Percentiles rank a stretch among this genome's conserved stretches.
phyloP scores from a whole-genome alignment of 2,329 filamentous ascomycete species.

The Escovopsis sp. region DNA sequence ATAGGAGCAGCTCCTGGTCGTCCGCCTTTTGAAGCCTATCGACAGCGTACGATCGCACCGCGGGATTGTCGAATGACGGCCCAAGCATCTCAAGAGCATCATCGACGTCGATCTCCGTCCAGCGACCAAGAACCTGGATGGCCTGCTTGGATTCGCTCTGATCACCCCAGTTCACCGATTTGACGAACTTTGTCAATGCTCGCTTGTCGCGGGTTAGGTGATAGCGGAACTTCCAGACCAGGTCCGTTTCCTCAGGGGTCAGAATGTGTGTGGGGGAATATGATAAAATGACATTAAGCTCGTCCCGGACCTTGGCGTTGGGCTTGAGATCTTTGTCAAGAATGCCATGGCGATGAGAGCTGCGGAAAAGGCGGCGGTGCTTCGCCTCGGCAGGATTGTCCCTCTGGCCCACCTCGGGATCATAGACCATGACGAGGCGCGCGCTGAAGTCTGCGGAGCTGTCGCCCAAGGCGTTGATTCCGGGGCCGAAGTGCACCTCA shows the following conservation, averaged over 20 bases:
- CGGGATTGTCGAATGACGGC: slow-evolving; percentile 76
- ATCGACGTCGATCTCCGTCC: slow-evolving; percentile 94
- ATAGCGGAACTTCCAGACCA: slow-evolving; percentile 95
- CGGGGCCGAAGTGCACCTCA: slow-evolving; percentile 79
- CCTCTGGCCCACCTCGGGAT: slow-evolving; percentile 75
- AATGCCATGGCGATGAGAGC: slow-evolving; percentile 78
- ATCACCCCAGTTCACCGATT: slow-evolving; percentile 91
- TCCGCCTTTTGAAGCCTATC: slow-evolving; percentile 82
- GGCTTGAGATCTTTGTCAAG: slow-evolving; percentile 91
- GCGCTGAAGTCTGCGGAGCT: slow-evolving; percentile 33
- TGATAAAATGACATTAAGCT: slow-evolving; percentile 78
- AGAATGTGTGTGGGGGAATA: slow-evolving; percentile 86
- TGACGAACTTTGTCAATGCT: slow-evolving; percentile 91
- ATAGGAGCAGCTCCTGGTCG: slow-evolving; percentile 80
- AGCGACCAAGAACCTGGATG: slow-evolving; percentile 76
- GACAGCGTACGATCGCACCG: slow-evolving; percentile 85
- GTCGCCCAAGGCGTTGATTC: slow-evolving; percentile 57
- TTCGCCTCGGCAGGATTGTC: slow-evolving; percentile 95
- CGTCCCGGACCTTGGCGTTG: slow-evolving; percentile 88
- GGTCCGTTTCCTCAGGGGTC: slow-evolving; percentile 81
- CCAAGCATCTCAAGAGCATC: slow-evolving; percentile 90
- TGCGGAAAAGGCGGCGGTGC: slow-evolving; percentile 80
- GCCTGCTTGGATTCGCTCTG: slow-evolving; percentile 74
- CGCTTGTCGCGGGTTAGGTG: slow-evolving; percentile 85
- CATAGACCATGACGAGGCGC: slow-evolving; percentile 72